Evolutionary conservation across 23 red algal species (phyloP).

Genomic region (Agarophyton chilense): DNA sequence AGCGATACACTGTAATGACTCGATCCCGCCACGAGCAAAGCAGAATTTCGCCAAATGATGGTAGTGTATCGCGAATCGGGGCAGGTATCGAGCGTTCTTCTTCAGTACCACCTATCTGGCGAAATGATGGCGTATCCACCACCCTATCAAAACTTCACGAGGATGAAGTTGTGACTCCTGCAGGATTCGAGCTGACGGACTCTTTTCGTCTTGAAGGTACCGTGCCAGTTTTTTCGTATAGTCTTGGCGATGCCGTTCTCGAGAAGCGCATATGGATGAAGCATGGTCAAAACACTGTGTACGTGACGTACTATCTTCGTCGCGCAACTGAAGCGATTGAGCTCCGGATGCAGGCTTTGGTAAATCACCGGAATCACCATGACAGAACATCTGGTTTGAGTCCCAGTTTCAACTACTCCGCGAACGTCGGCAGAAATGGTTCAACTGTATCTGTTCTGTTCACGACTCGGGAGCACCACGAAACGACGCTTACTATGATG

Average conservation of each 20-base stretch:
- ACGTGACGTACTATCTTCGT: slow-evolving; percentile 56
- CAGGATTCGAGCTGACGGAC: slow-evolving; percentile 53
- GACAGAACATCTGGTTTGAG: slow-evolving; percentile 23
- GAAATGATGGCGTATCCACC: background rate
- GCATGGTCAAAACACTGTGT: slow-evolving; percentile 69
- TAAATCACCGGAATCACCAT: slow-evolving; percentile 71
- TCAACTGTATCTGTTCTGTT: slow-evolving; percentile 54
- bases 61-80: background rate
- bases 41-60: background rate
- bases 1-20: background rate
- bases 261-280: slow-evolving; percentile 75
- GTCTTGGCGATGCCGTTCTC: slow-evolving; percentile 44
- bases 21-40: background rate
- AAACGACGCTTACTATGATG: slow-evolving; percentile 50
- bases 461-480: slow-evolving; percentile 25
- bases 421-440: slow-evolving; percentile 42
- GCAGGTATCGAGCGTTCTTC: background rate
- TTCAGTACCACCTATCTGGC: slow-evolving; percentile 14
- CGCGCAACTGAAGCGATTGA: slow-evolving; percentile 52
- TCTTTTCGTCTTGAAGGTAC: slow-evolving; percentile 65
- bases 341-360: slow-evolving; percentile 48
- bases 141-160: background rate
- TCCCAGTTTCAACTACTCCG: slow-evolving; percentile 61
- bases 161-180: slow-evolving; percentile 50
- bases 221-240: slow-evolving; percentile 54